These are phyloP conservation scores for Cyberlindnera mississippiensis DNA, from an alignment of 805 yeast genomes.

Conservation along the genomic window DNA sequence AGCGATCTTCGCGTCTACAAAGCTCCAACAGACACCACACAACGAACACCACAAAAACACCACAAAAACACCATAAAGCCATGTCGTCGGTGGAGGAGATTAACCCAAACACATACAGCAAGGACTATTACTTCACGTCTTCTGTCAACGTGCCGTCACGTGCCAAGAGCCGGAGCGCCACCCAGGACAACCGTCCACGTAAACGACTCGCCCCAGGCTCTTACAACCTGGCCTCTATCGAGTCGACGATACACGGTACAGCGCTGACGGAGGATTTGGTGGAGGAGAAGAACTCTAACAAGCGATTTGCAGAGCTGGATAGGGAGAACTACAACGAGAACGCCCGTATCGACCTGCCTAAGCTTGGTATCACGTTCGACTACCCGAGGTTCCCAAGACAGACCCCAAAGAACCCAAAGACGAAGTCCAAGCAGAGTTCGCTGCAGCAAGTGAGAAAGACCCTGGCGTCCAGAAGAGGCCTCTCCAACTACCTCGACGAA, in stretches of 20 bases:
- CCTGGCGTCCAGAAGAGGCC: constrained; percentile 37
- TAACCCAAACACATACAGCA: constrained; percentile 14
- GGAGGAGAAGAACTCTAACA: constrained; percentile 34
- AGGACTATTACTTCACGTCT: constrained; percentile 27
- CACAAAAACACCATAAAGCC: not conserved
- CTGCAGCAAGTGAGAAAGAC: constrained; percentile 35
- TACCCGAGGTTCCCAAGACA: constrained; percentile 16
- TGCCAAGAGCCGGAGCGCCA: constrained; percentile 14
- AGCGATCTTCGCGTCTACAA: not conserved
- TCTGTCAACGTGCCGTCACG: constrained; percentile 21
- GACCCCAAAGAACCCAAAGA: constrained; percentile 11
- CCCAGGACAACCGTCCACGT: constrained; percentile 15
- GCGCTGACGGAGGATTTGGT: constrained; percentile 24
- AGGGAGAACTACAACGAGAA: constrained; percentile 42
- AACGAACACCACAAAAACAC: not conserved
- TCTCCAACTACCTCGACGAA: constrained; percentile 40
- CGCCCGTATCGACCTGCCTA: constrained; percentile 36
- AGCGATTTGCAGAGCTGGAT: constrained; percentile 39
- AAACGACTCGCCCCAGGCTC: constrained; percentile 28
- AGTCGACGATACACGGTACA: constrained; percentile 26
- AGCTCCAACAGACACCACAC: not conserved
- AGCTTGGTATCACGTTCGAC: constrained; percentile 26
- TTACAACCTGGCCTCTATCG: constrained; percentile 25
- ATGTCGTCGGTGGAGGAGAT: constrained; percentile 24
- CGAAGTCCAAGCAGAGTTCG: constrained; percentile 25